These are phyloP conservation scores for Hansenula anomala DNA, from an alignment of 1,139 yeast species.

Conservation along the genomic window DNA sequence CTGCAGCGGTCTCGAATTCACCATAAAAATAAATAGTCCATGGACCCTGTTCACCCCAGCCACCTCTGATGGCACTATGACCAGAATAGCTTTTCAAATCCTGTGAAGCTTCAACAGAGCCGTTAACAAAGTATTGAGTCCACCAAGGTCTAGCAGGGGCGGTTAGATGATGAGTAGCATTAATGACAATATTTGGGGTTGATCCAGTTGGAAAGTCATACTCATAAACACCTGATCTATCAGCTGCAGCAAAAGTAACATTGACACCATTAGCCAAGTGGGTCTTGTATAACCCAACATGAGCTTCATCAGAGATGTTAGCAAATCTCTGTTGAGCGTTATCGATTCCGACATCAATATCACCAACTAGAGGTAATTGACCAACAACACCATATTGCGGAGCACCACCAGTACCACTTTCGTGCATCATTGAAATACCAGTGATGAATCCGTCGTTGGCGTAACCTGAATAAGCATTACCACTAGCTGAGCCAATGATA, in stretches of 20 bases:
- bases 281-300: constrained; percentile 27
- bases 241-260: constrained; percentile 28
- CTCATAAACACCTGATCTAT: constrained; percentile 26
- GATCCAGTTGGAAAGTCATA: constrained; percentile 23
- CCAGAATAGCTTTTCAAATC: constrained; percentile 26
- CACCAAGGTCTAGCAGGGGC: constrained; percentile 30
- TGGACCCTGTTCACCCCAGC: constrained; percentile 30
- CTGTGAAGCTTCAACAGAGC: constrained; percentile 21
- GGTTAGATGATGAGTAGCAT: constrained; percentile 28
- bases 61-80: constrained; percentile 26
- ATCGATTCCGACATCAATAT: constrained; percentile 17
- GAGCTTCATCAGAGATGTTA: constrained; percentile 20
- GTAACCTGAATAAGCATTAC: constrained; percentile 33
- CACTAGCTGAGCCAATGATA: constrained; percentile 22
- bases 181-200: constrained; percentile 22
- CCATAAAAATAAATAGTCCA: constrained; percentile 32
- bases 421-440: constrained; percentile 38
- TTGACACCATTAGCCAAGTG: constrained; percentile 22
- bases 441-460: constrained; percentile 28
- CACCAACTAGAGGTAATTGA: constrained; percentile 26
- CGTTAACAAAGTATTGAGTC: constrained; percentile 30
- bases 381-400: constrained; percentile 33
- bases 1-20: constrained; percentile 23
- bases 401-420: constrained; percentile 38
- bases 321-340: constrained; percentile 15